Evolutionary conservation across 768 basidiomycete genomes (phyloP), one percentile per base, ranked within the genome.

Genomic region (Boletus eberwhitei): DNA sequence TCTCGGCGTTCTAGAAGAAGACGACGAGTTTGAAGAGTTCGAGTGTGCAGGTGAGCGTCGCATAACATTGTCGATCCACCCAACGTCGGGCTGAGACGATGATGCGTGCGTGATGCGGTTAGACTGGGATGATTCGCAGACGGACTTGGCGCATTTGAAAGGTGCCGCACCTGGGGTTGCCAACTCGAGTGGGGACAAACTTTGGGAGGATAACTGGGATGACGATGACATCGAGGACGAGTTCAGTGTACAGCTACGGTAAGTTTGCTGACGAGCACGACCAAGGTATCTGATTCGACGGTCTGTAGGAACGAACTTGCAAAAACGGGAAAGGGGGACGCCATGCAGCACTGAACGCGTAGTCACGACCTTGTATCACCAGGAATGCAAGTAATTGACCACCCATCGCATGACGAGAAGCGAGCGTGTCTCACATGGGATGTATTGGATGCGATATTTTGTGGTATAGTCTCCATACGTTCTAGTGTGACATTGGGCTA

Each of bases 121-220:
- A 93, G 91, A 93, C 64, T 93, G 91, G 91, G 87, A 93, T 47
- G 89, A 93, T 66, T 84, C 87, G 0, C 78, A 90, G 62, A 93
- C 91, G 2, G 87, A 91, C 70, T 72, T 93, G 24, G 87, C 87
- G 14, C 88, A 91, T 66, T 74, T 93, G 42, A 83, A 82, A 39
- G 87, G 87, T 19, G 79, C 84, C 3, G 82, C 85, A 5, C 86
- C 88, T 3, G 88, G 88, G 4, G 84, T 79, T 13, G 90, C 87
- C 4, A 86, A 85, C 63, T 87, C 87, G 34, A 87, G 87, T 6
- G 89, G 90, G 17, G 87, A 97, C 71, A 91, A 93, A 65, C 76
- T 99, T 12, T 99, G 97, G 97, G 97, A 99, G 77, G 97, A 98
- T 63, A 98, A 98, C 70, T 99, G 97, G 97, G 97, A 99, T 65